phyloP scores from a whole-genome alignment of 2,329 filamentous ascomycete species.

The Cordyceps fumosorosea region DNA sequence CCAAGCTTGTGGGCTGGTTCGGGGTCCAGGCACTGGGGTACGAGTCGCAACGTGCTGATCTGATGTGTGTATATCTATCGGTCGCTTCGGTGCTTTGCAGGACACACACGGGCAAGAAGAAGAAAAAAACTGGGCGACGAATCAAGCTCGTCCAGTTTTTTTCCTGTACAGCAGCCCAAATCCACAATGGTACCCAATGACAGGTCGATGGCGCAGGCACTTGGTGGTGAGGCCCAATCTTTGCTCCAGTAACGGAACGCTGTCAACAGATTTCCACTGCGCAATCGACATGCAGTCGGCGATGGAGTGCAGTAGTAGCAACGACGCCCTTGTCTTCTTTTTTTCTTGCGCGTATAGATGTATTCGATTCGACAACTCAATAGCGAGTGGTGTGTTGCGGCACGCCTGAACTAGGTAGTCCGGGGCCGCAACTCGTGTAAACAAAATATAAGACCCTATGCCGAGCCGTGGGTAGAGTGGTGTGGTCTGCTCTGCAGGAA shows the following conservation, averaged over 20 bases:
- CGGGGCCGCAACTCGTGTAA: background rate
- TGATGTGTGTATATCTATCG: background rate
- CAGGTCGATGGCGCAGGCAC: slow-evolving; percentile 1
- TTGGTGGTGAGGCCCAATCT: slow-evolving; percentile 8
- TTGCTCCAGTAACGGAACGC: background rate
- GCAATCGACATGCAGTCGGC: slow-evolving; percentile 6
- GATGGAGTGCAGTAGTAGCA: slow-evolving; percentile 3
- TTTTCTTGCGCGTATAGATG: background rate
- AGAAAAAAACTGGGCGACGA: background rate
- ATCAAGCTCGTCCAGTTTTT: background rate
- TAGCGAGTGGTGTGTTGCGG: background rate
- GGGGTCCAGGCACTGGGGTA: background rate
- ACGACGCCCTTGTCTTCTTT: background rate
- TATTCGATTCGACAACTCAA: background rate
- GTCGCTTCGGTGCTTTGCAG: background rate
- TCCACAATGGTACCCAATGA: slow-evolving; percentile 6
- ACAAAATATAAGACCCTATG: background rate
- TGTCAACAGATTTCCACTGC: slow-evolving; percentile 2
- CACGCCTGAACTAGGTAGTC: background rate
- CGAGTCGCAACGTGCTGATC: background rate
- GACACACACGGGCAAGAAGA: background rate
- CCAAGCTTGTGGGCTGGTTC: background rate
- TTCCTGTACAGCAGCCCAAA: background rate
- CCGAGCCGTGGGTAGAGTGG: background rate
- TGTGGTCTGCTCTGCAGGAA: background rate